These are phyloP conservation scores for Blastobotrys attinorum DNA, from an alignment of 805 yeast genomes.

Conservation along the genomic window DNA sequence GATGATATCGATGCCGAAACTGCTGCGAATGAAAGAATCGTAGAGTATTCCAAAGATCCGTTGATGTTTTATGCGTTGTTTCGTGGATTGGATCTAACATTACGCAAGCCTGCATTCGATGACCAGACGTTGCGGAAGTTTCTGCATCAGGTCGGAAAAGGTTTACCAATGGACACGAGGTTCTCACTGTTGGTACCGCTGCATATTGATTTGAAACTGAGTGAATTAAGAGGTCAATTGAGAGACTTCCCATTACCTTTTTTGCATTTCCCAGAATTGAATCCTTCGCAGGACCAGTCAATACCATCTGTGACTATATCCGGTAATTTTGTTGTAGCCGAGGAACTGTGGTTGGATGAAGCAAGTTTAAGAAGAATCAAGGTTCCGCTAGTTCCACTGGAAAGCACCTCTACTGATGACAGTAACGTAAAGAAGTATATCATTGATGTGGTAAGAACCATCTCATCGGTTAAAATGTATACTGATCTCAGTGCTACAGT, in stretches of 20 bases:
- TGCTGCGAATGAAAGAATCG: constrained; percentile 36
- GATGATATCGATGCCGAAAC: constrained; percentile 32
- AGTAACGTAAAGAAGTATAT: constrained; percentile 41
- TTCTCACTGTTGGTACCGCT: constrained; percentile 67
- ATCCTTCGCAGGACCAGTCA: constrained; percentile 28
- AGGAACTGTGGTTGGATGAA: constrained; percentile 44
- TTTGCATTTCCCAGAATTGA: constrained; percentile 55
- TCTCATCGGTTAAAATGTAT: constrained; percentile 66
- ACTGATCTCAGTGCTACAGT: constrained; percentile 52
- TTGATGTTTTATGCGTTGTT: constrained; percentile 46
- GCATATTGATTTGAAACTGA: constrained; percentile 44
- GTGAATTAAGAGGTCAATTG: constrained; percentile 61
- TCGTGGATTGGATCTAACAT: constrained; percentile 39
- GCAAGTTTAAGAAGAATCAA: constrained; percentile 50
- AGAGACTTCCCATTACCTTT: constrained; percentile 86
- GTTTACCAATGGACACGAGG: constrained; percentile 61
- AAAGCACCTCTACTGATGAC: constrained; percentile 20
- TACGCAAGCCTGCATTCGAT: constrained; percentile 47
- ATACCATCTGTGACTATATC: constrained; percentile 31
- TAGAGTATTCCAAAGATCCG: constrained; percentile 41
- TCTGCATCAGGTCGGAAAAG: constrained; percentile 68
- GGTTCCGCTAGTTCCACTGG: constrained; percentile 51
- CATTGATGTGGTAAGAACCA: constrained; percentile 62
- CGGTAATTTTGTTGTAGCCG: constrained; percentile 67
- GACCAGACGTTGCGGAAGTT: constrained; percentile 49